phyloP scores from a whole-genome alignment of 345 rosid species.

The Syzygium aromaticum region DNA sequence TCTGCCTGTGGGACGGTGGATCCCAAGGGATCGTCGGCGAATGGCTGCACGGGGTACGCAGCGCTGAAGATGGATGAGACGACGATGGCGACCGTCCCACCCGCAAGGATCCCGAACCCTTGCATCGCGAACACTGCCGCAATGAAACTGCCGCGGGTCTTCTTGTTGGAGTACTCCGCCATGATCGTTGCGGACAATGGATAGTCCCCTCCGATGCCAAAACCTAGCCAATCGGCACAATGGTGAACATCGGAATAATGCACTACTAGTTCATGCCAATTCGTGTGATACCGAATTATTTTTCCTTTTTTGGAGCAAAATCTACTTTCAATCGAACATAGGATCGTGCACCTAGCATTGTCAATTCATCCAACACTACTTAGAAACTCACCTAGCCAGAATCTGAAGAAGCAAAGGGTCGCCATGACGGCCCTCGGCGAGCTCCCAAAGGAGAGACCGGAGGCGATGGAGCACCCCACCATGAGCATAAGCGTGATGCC shows the following conservation, averaged over 20 bases:
- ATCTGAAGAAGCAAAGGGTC: constrained; percentile 10
- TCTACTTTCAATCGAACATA: neutral
- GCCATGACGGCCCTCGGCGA: constrained; percentile 2
- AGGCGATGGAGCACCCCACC: constrained; percentile 1
- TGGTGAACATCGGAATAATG: neutral
- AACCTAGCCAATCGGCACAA: neutral
- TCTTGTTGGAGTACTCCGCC: constrained; percentile 12
- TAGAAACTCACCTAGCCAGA: constrained; percentile 2
- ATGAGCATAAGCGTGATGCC: constrained; percentile 9
- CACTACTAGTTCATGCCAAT: neutral
- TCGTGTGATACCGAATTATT: neutral
- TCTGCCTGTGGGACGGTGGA: constrained; percentile 5
- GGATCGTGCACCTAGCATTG: no score
- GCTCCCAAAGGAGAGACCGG: neutral
- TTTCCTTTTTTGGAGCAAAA: neutral
- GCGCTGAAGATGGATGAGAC: constrained; percentile 1
- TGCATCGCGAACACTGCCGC: constrained; percentile 9
- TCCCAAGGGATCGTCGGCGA: neutral
- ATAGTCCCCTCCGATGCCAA: constrained; percentile 8
- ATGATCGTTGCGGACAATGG: constrained; percentile 8
- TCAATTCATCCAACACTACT: neutral
- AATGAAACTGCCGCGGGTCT: constrained; percentile 7
- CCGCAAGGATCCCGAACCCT: constrained; percentile 4
- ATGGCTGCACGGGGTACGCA: neutral
- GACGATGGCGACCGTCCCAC: neutral